phyloP scores from a whole-genome alignment of 345 rosid species.

The Arabidopsis suecica region DNA sequence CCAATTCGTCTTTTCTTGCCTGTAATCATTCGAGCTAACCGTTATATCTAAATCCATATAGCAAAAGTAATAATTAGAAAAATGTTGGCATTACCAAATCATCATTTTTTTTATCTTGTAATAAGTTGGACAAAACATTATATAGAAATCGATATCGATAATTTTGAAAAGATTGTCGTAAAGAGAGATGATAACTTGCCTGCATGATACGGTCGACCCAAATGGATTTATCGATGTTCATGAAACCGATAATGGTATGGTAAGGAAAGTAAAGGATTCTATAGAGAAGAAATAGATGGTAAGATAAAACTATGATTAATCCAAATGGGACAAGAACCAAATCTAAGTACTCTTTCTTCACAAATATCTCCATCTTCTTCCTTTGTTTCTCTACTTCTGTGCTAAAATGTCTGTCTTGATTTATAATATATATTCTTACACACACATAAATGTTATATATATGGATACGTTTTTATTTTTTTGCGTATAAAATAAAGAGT shows the following conservation, averaged over 20 bases:
- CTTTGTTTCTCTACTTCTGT: constrained; percentile 30
- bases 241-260: constrained; percentile 69
- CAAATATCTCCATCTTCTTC: constrained; percentile 45
- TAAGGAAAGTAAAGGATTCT: constrained; percentile 62
- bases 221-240: constrained; percentile 69
- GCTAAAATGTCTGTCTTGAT: constrained; percentile 5
- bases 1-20: constrained; percentile 48
- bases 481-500: constrained; percentile 23
- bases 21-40: constrained; percentile 8
- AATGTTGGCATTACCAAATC: neutral
- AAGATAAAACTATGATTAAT: constrained; percentile 58
- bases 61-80: neutral
- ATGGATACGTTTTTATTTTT: too few relatives aligned
- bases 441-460: neutral
- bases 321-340: constrained; percentile 71
- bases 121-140: neutral
- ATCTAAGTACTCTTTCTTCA: constrained; percentile 69
- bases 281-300: constrained; percentile 68
- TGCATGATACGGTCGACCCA: constrained; percentile 76
- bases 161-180: constrained; percentile 1
- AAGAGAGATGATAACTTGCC: constrained; percentile 42
- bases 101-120: neutral
- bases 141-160: neutral
- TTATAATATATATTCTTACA: neutral
- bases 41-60: neutral